These are phyloP conservation scores for Globisporangium cylindrosporum DNA, from an alignment of 352 stramenopile species.

Conservation along the genomic window DNA sequence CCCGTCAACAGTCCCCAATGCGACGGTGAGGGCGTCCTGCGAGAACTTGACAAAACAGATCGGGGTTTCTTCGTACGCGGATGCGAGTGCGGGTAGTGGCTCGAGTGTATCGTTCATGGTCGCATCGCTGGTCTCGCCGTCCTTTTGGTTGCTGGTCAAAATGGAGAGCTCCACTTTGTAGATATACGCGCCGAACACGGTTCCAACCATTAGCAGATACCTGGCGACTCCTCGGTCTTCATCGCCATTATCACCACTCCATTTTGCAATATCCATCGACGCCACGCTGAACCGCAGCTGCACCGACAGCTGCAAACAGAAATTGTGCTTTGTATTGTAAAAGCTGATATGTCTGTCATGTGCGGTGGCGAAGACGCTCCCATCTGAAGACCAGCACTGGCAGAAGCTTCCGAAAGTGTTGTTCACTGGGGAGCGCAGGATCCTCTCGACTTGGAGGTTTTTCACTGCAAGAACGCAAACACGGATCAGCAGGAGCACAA, in stretches of 20 bases:
- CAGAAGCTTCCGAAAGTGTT: conserved; percentile 33
- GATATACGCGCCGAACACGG: conserved; percentile 31
- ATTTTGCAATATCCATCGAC: conserved; percentile 30
- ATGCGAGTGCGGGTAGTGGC: conserved; percentile 12
- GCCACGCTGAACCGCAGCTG: conserved; percentile 32
- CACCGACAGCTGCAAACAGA: conserved; percentile 17
- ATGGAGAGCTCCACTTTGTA: conserved; percentile 24
- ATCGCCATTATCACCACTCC: background rate
- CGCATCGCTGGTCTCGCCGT: background rate
- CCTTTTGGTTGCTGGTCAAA: background rate
- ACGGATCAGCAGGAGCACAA: too few relatives aligned
- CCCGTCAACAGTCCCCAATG: conserved; percentile 50
- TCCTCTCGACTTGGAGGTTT: conserved; percentile 27
- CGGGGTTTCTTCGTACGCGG: conserved; percentile 25
- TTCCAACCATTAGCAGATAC: conserved; percentile 30
- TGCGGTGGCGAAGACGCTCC: conserved; percentile 26
- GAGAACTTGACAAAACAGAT: conserved; percentile 46
- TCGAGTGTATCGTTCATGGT: background rate
- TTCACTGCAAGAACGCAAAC: background rate
- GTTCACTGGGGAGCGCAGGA: conserved; percentile 23
- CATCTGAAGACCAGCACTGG: conserved; percentile 49
- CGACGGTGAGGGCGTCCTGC: conserved; percentile 24
- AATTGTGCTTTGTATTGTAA: conserved; percentile 23
- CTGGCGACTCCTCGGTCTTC: background rate
- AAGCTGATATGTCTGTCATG: conserved; percentile 31